These are phyloP conservation scores for Aspergillus affinis DNA, from an alignment of 495 filamentous ascomycete genomes.

Conservation along the genomic window DNA sequence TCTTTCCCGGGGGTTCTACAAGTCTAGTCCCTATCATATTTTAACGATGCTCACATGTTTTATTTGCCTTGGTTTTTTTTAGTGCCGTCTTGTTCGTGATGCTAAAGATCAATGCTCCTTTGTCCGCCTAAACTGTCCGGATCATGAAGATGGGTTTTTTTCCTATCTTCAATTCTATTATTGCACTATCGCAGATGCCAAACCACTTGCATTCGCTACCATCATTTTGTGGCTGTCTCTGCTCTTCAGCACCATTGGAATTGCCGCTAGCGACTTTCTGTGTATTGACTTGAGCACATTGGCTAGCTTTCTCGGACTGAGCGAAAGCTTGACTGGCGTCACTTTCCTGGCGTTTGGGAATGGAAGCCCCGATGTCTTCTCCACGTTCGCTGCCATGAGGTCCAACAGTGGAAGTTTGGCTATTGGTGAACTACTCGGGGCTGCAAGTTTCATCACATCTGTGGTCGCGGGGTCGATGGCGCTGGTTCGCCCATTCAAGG, in stretches of 20 bases:
- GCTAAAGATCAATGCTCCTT: constrained; percentile 83
- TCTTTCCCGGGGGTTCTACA: background rate
- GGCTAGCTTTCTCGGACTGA: constrained; percentile 81
- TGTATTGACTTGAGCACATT: constrained; percentile 96
- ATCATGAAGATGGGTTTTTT: constrained; percentile 86
- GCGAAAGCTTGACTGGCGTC: constrained; percentile 93
- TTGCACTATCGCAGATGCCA: constrained; percentile 68
- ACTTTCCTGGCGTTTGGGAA: constrained; percentile 98
- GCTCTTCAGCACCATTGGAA: constrained; percentile 96
- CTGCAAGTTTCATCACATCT: constrained; percentile 93
- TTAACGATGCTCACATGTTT: background rate
- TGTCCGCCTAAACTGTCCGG: constrained; percentile 74
- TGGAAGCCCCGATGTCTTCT: constrained; percentile 98
- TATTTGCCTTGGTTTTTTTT: constrained; percentile 3
- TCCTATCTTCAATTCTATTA: constrained; percentile 93
- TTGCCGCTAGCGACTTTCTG: constrained; percentile 97
- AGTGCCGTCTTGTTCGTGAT: constrained; percentile 81
- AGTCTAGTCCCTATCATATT: background rate
- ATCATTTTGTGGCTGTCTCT: constrained; percentile 82
- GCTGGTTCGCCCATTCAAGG: constrained; percentile 86
- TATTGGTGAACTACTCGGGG: constrained; percentile 92
- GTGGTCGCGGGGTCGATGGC: constrained; percentile 99
- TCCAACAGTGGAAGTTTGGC: constrained; percentile 95
- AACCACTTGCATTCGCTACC: constrained; percentile 73
- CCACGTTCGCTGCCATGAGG: constrained; percentile 96